A percentile compares a stretch with the other conserved stretches of the same genome.
Evolutionary conservation across 140 eudicot genomes (phyloP).

Genomic region (Ambrosia hybrid): DNA sequence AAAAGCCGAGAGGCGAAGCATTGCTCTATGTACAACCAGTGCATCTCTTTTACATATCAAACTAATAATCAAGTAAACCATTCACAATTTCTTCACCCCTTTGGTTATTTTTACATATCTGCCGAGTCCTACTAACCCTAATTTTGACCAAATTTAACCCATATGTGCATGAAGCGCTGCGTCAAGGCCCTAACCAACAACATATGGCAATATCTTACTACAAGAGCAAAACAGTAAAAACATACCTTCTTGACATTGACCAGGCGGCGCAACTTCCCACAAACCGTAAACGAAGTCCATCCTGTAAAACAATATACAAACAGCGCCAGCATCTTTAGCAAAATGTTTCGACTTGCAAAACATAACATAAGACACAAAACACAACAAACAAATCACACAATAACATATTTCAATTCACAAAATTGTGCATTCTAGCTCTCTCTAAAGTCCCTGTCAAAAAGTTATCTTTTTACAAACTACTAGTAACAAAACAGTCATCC

Average conservation of each 20-base stretch:
- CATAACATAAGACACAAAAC: not conserved
- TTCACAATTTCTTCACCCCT: too few relatives aligned
- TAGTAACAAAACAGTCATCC: not conserved
- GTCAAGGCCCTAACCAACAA: too few relatives aligned
- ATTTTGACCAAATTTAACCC: too few relatives aligned
- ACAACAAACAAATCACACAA: not conserved
- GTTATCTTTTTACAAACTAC: not conserved
- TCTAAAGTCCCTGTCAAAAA: not conserved
- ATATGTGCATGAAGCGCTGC: too few relatives aligned
- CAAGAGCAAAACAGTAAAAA: conserved; percentile 17
- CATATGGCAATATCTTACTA: too few relatives aligned
- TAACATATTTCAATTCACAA: conserved; percentile 1
- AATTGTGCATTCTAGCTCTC: not conserved
- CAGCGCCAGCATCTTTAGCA: conserved; percentile 6
- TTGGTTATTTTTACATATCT: too few relatives aligned
- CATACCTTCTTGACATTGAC: conserved; percentile 89
- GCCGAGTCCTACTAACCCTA: too few relatives aligned
- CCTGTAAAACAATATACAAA: conserved; percentile 45
- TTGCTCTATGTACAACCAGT: not conserved
- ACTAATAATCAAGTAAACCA: too few relatives aligned
- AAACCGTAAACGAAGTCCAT: conserved; percentile 98
- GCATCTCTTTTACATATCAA: too few relatives aligned
- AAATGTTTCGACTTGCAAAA: not conserved
- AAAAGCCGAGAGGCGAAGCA: conserved; percentile 16
- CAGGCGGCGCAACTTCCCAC: conserved; percentile 92